Evolutionary conservation across 1,284 basidiomycete species (phyloP).

Genomic region (Clitocybe nebularis): DNA sequence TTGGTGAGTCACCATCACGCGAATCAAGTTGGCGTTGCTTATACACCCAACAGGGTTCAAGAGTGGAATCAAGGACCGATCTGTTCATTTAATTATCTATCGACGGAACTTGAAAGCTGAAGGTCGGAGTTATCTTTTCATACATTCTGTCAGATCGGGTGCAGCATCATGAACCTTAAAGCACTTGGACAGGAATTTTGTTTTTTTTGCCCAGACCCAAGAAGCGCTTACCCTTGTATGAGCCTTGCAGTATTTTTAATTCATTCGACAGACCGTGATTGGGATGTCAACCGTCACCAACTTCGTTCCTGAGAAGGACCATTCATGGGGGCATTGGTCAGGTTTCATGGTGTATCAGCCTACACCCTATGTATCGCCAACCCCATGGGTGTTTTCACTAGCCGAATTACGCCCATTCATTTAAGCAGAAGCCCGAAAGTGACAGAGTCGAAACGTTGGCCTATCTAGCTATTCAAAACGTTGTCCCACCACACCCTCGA

Average conservation of each 20-base stretch:
- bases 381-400: not conserved
- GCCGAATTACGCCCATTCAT: not conserved
- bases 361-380: not conserved
- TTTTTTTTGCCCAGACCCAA: not conserved
- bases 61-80: no score
- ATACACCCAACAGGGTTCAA: no score
- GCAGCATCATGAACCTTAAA: not conserved
- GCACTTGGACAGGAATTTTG: not conserved
- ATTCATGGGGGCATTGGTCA: not conserved
- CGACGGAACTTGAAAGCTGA: no score
- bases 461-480: no score
- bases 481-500: not conserved
- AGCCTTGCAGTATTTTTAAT: no score
- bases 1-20: no score
- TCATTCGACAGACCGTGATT: no score
- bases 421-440: not conserved
- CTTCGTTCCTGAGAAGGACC: slow-evolving; percentile 1
- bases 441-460: no score
- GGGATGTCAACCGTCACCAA: not conserved
- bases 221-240: no score
- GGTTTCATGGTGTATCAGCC: slow-evolving; percentile 1
- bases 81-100: no score
- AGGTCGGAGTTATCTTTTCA: no score
- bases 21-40: no score
- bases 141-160: not conserved